Percentiles rank a stretch among this genome's conserved stretches.
Conservation (phyloP, 306 rosid species). For the Pachyrhizus erosus region DNA sequence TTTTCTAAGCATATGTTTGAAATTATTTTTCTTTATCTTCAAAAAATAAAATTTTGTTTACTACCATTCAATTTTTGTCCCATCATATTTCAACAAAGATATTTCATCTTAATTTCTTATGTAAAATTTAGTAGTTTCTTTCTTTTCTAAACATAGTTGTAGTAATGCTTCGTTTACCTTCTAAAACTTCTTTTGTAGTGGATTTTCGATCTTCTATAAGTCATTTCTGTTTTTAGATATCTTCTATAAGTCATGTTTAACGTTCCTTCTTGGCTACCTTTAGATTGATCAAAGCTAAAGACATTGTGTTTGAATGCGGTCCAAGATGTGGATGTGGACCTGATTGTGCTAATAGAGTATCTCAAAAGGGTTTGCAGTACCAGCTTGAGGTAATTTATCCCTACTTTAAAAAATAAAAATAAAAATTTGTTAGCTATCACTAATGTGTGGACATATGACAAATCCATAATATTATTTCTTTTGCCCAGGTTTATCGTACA, state of each 20-base stretch:
- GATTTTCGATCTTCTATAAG: neutral
- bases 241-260: neutral
- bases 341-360: neutral
- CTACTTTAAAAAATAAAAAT: neutral
- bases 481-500: slow-evolving; percentile 30
- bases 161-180: neutral
- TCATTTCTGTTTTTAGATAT: too few relatives aligned
- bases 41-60: neutral
- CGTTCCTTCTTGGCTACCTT: neutral
- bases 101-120: neutral
- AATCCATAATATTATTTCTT: slow-evolving; percentile 1
- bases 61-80: neutral
- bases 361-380: slow-evolving; percentile 1
- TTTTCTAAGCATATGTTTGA: neutral
- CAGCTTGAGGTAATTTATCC: slow-evolving; percentile 8
- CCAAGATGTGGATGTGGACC: slow-evolving; percentile 36
- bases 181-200: neutral
- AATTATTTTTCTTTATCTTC: neutral
- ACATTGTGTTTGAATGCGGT: slow-evolving; percentile 35
- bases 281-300: slow-evolving; percentile 23
- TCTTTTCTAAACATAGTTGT: neutral
- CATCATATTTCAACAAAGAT: neutral
- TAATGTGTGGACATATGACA: neutral
- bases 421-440: neutral
- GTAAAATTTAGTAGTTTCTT: neutral